A percentile compares a stretch with the other conserved stretches of the same genome.
phyloP scores from a whole-genome alignment of 495 filamentous ascomycete genomes.

The Neurospora tetraspora region DNA sequence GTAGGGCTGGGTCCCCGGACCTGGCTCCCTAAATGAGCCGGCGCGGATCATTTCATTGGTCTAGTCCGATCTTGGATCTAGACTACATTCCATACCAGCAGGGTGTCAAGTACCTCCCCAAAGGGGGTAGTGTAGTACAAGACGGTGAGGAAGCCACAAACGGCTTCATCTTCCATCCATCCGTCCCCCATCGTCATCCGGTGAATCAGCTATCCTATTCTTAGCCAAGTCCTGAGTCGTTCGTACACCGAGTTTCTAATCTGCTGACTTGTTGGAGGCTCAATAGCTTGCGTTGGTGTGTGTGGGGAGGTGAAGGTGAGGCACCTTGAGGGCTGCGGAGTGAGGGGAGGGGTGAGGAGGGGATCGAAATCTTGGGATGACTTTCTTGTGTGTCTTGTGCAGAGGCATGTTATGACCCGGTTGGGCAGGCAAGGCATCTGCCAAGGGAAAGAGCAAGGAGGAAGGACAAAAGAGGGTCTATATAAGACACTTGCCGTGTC shows the following conservation, averaged over 20 bases:
- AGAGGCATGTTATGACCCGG: not conserved
- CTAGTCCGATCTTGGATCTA: not conserved
- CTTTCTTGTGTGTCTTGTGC: not conserved
- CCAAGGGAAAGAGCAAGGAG: not conserved
- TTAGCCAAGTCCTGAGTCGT: not conserved
- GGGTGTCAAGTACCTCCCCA: too few species aligned
- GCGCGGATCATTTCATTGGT: not conserved
- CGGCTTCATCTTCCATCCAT: not conserved
- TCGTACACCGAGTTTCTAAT: not conserved
- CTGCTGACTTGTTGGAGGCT: not conserved
- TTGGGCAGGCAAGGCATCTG: not conserved
- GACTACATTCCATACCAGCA: not conserved
- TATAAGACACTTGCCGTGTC: not conserved
- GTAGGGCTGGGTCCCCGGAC: not conserved
- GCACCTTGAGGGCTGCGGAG: not conserved
- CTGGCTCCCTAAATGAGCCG: not conserved
- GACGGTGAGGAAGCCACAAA: not conserved
- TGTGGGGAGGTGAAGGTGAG: not conserved
- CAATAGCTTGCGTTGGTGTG: not conserved
- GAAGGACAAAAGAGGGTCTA: not conserved
- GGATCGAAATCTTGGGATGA: not conserved
- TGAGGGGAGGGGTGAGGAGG: not conserved
- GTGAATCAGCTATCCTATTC: not conserved
- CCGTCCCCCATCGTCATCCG: not conserved
- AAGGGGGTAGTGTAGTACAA: not conserved